Conservation (phyloP, 2,329 filamentous ascomycete species). For the Penicillium sp. region DNA sequence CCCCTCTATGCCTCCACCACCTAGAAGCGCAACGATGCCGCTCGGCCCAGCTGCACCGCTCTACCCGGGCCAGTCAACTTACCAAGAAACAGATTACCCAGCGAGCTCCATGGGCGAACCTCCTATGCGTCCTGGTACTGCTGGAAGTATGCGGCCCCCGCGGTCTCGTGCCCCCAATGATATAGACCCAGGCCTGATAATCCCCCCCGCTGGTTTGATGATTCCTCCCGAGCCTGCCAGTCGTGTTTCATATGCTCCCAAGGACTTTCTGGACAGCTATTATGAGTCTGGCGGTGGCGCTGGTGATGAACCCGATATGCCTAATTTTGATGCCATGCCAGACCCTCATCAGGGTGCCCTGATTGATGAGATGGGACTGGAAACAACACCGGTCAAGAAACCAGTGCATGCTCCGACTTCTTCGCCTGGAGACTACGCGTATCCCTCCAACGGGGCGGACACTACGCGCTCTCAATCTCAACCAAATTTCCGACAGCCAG, state of each 20-base stretch:
- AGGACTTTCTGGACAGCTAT: slow-evolving; percentile 49
- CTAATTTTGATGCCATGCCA: slow-evolving; percentile 60
- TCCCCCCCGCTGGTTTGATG: slow-evolving; percentile 13
- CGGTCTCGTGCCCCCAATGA: slow-evolving; percentile 24
- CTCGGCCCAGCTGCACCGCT: slow-evolving; percentile 18
- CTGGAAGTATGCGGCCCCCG: slow-evolving; percentile 21
- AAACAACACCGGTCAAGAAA: slow-evolving; percentile 26
- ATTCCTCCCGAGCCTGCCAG: slow-evolving; percentile 20
- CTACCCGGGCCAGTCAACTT: slow-evolving; percentile 36
- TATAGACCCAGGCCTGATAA: slow-evolving; percentile 17
- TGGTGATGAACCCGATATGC: slow-evolving; percentile 56
- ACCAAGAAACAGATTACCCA: slow-evolving; percentile 28
- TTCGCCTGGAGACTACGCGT: slow-evolving; percentile 32
- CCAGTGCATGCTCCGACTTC: slow-evolving; percentile 21
- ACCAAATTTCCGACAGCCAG: slow-evolving; percentile 39
- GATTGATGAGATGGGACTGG: slow-evolving; percentile 36
- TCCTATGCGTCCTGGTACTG: slow-evolving; percentile 25
- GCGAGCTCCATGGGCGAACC: slow-evolving; percentile 13
- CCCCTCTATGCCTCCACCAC: slow-evolving; percentile 28
- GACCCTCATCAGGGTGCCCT: slow-evolving; percentile 26
- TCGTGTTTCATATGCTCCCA: slow-evolving; percentile 25
- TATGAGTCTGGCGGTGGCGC: slow-evolving; percentile 49
- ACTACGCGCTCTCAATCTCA: slow-evolving; percentile 43
- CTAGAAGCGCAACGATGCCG: slow-evolving; percentile 40
- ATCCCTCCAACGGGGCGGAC: slow-evolving; percentile 28